These are phyloP conservation scores for Cyberlindnera japonica DNA, from an alignment of 805 yeast species.

Conservation along the genomic window DNA sequence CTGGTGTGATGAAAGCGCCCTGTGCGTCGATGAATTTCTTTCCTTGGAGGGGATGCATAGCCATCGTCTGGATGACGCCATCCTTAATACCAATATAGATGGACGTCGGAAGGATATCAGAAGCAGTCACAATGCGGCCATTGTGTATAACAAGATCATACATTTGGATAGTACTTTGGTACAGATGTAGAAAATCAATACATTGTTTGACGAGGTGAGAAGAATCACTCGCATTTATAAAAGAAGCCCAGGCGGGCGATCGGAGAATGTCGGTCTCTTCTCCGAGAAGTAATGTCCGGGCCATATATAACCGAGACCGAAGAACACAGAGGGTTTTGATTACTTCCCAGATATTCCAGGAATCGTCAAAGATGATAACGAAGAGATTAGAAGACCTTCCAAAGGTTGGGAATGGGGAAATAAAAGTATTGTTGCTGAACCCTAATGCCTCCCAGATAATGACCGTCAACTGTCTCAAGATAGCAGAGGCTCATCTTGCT, in stretches of 20 bases:
- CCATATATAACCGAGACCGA: no score
- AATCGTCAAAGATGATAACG: conserved; percentile 6
- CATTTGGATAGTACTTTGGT: conserved; percentile 4
- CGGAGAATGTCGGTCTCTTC: neutral
- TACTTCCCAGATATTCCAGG: no score
- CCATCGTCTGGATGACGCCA: conserved; percentile 37
- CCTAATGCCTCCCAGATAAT: conserved; percentile 31
- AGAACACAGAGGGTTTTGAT: no score
- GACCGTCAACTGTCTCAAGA: conserved; percentile 31
- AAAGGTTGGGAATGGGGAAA: conserved; percentile 7
- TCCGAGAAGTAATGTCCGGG: neutral
- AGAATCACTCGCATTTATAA: no score
- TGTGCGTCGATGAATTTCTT: conserved; percentile 39
- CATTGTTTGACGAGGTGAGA: no score
- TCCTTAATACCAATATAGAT: conserved; percentile 39
- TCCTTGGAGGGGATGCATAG: conserved; percentile 29
- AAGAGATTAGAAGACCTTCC: conserved; percentile 17
- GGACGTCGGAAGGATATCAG: conserved; percentile 32
- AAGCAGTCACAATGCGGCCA: conserved; percentile 31
- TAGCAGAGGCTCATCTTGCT: conserved; percentile 28
- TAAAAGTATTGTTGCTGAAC: conserved; percentile 29
- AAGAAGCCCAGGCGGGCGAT: no score
- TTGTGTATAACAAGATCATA: conserved; percentile 29
- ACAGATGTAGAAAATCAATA: no score
- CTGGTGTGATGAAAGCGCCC: conserved; percentile 47